Percentiles rank a stretch among this genome's conserved stretches.
Evolutionary conservation across 2,329 filamentous ascomycete genomes (phyloP).

Genomic region (Cercospora sp.): DNA sequence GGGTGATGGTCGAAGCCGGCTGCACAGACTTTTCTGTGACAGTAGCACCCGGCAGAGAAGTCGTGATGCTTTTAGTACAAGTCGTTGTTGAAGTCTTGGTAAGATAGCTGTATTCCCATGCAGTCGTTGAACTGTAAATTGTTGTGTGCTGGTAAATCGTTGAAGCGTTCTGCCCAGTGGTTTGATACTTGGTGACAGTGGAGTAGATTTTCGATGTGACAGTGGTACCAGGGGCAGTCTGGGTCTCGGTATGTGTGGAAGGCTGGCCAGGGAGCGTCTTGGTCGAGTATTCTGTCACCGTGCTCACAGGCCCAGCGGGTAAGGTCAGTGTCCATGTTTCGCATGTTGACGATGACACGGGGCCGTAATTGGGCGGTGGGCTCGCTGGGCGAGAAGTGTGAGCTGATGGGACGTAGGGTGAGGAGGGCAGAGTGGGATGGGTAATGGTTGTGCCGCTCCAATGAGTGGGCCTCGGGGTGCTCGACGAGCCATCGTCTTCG

Average conservation of each 20-base stretch:
- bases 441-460: neutral
- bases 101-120: neutral
- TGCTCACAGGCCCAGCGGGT: neutral
- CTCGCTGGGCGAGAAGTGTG: neutral
- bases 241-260: neutral
- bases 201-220: neutral
- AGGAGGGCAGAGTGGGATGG: neutral
- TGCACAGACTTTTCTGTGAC: neutral
- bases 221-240: neutral
- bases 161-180: neutral
- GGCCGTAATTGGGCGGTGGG: neutral
- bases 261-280: neutral
- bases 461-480: neutral
- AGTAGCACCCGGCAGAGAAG: neutral
- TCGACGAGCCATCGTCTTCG: neutral
- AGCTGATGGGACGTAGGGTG: neutral
- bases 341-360: neutral
- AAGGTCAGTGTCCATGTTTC: neutral
- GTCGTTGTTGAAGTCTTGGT: constrained; percentile 1
- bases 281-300: neutral
- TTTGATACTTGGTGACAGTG: neutral
- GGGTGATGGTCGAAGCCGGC: constrained; percentile 1
- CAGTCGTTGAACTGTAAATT: neutral
- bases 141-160: neutral
- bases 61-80: neutral